Evolutionary conservation across 345 rosid species (phyloP).

Genomic region (Eucalyptus polybractea): DNA sequence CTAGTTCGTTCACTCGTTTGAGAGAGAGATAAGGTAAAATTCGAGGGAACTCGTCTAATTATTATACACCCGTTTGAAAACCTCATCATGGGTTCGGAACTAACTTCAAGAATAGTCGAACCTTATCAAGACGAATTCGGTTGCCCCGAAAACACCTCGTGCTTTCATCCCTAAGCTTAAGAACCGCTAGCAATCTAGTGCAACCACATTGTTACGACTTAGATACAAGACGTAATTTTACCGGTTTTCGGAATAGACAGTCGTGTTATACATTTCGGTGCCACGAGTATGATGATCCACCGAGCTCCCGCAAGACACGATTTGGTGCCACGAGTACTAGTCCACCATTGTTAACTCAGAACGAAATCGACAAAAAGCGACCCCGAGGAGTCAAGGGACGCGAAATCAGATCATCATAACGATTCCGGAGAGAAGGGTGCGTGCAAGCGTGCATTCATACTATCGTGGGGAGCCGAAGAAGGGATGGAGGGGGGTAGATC

Average conservation of each 20-base stretch:
- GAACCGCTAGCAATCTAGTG: not conserved
- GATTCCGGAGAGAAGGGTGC: not conserved
- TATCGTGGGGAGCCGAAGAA: not conserved
- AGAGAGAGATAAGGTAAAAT: not conserved
- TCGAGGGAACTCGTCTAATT: not conserved
- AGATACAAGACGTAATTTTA: not conserved
- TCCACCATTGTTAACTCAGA: not conserved
- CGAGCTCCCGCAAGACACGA: not conserved
- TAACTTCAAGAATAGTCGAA: not conserved
- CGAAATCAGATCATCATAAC: not conserved
- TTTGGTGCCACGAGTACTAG: not conserved
- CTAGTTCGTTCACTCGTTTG: not conserved
- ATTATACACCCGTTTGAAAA: not conserved
- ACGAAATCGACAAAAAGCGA: not conserved
- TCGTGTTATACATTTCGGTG: no score
- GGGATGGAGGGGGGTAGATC: not conserved
- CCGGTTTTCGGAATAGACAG: not conserved
- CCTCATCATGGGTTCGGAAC: not conserved
- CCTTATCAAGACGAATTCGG: not conserved
- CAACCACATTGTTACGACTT: not conserved
- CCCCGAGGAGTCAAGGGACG: not conserved
- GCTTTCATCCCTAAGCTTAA: not conserved
- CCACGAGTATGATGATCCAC: not conserved
- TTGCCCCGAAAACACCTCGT: not conserved
- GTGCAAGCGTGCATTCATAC: not conserved